These are phyloP conservation scores for Neurospora sp. DNA, from an alignment of 2,329 filamentous ascomycete genomes.

Conservation along the genomic window DNA sequence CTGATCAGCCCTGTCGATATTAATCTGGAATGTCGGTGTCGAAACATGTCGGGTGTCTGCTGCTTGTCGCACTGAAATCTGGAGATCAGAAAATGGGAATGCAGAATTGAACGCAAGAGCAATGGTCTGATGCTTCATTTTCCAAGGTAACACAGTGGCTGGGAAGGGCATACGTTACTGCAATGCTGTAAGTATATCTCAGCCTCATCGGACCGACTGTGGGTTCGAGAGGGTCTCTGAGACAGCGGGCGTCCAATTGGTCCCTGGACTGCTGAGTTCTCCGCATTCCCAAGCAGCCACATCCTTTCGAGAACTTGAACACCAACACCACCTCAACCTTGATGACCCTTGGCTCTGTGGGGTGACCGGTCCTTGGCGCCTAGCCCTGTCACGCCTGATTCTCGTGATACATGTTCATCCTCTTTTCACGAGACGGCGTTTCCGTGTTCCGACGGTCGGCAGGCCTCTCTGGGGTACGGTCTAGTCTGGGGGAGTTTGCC, in stretches of 20 bases:
- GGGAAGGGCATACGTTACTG: neutral
- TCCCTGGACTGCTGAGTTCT: slow-evolving; percentile 7
- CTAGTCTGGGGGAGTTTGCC: neutral
- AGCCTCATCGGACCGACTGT: slow-evolving; percentile 22
- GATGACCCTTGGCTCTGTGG: slow-evolving; percentile 1
- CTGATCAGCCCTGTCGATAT: neutral
- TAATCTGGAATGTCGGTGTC: neutral
- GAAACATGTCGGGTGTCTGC: neutral
- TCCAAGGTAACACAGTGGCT: neutral
- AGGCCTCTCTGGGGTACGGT: neutral
- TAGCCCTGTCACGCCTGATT: neutral
- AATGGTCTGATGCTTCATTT: neutral
- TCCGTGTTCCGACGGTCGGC: neutral
- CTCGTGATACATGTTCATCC: neutral
- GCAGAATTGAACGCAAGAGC: neutral
- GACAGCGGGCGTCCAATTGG: slow-evolving; percentile 10
- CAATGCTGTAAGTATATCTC: neutral
- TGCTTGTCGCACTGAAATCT: neutral
- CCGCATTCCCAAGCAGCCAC: slow-evolving; percentile 13
- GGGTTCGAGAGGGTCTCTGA: slow-evolving; percentile 7
- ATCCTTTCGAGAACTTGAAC: slow-evolving; percentile 6
- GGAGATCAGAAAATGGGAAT: neutral
- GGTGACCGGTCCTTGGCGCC: slow-evolving; percentile 1
- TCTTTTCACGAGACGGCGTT: neutral
- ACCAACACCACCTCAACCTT: neutral